Evolutionary conservation across 2,329 filamentous ascomycete genomes (phyloP).

Genomic region (Clonostachys sp.): DNA sequence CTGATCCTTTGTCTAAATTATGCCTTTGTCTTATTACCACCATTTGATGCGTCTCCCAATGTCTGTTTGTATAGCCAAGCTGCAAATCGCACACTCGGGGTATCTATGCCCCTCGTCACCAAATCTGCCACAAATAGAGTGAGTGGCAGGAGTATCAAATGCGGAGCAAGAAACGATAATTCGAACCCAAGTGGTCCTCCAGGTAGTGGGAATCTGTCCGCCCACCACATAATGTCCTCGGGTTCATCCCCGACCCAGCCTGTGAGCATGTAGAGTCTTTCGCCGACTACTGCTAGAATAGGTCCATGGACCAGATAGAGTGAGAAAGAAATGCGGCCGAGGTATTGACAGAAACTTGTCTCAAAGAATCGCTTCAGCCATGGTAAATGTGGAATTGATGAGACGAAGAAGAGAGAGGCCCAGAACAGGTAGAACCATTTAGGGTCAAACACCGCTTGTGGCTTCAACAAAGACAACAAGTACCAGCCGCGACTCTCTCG

Average conservation of each 20-base stretch:
- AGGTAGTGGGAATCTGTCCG: constrained; percentile 49
- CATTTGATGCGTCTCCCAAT: constrained; percentile 11
- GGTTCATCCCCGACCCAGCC: constrained; percentile 50
- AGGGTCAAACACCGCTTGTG: constrained; percentile 59
- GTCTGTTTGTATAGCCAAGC: constrained; percentile 51
- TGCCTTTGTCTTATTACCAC: constrained; percentile 7
- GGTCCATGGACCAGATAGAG: constrained; percentile 64
- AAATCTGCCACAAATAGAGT: constrained; percentile 56
- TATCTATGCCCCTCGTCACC: constrained; percentile 50
- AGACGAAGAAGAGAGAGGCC: constrained; percentile 52
- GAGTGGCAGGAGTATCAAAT: constrained; percentile 54
- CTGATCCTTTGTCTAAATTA: constrained; percentile 3
- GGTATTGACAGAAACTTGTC: constrained; percentile 51
- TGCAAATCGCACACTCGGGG: constrained; percentile 54
- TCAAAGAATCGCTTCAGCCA: constrained; percentile 58
- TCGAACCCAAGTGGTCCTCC: constrained; percentile 57
- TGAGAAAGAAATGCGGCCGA: constrained; percentile 57
- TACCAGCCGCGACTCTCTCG: constrained; percentile 55
- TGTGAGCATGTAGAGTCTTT: constrained; percentile 57
- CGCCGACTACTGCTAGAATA: constrained; percentile 52
- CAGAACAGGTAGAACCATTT: constrained; percentile 67
- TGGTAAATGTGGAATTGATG: constrained; percentile 49
- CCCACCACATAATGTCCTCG: constrained; percentile 50
- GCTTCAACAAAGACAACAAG: constrained; percentile 55
- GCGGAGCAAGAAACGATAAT: constrained; percentile 51